phyloP scores from a whole-genome alignment of 108 stramenopile species.

The Skeletonema marinoi region DNA sequence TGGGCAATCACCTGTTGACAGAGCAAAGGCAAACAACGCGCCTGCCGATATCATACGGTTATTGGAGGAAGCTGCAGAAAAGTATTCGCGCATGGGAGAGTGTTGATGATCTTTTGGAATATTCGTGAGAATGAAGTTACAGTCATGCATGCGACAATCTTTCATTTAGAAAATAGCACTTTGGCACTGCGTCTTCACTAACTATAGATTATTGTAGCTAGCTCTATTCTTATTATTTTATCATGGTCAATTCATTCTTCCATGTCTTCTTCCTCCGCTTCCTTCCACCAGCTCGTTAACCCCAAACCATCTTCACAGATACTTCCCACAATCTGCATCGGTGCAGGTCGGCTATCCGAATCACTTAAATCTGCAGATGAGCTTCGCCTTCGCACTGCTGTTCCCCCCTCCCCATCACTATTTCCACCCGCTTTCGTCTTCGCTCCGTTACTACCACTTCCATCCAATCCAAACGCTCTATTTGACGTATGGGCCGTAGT shows the following conservation, averaged over 20 bases:
- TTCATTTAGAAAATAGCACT: no score
- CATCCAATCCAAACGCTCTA: slow-evolving; percentile 24
- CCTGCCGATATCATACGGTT: slow-evolving; percentile 35
- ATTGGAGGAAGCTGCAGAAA: slow-evolving; percentile 42
- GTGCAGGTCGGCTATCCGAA: slow-evolving; percentile 54
- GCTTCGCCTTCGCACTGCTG: slow-evolving; percentile 68
- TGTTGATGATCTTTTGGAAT: neutral
- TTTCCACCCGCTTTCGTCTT: slow-evolving; percentile 11
- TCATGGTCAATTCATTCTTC: slow-evolving; percentile 25
- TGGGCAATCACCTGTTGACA: slow-evolving; percentile 57
- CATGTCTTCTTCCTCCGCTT: slow-evolving; percentile 52
- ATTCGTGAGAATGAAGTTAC: no score
- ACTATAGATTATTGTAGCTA: neutral
- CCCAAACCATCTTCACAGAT: slow-evolving; percentile 91
- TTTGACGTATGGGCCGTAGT: slow-evolving; percentile 50
- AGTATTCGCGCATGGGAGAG: slow-evolving; percentile 21
- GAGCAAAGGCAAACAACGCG: slow-evolving; percentile 52
- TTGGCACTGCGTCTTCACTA: no score
- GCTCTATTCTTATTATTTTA: neutral
- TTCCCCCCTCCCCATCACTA: slow-evolving; percentile 3
- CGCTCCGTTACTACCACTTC: slow-evolving; percentile 3
- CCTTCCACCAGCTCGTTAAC: slow-evolving; percentile 78
- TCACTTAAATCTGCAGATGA: slow-evolving; percentile 76
- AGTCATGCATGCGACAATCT: no score
- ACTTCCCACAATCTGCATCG: slow-evolving; percentile 84